Evolutionary conservation across 257 asterid species (phyloP), one percentile per base, ranked within the genome.

Genomic region (Salvia rosmarinus): DNA sequence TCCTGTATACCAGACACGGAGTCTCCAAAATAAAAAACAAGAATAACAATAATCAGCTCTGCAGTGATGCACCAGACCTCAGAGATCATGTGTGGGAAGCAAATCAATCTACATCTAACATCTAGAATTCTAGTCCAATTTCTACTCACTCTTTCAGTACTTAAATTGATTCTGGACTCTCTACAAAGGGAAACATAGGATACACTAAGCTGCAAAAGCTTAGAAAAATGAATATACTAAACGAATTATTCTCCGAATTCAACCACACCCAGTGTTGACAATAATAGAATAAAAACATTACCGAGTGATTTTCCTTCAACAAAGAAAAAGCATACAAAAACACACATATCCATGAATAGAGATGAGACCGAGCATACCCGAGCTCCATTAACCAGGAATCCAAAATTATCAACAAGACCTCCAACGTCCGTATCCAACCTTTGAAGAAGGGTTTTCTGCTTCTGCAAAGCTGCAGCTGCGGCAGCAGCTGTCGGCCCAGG

Each of bases 401-500:
- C 84, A 37, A 91, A 94, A 82, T 89, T 91, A 56, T 94, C 98
- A 3, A 94, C 94, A 37, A 94, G 89, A 82, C 80, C 82, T 42
- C 89, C 96, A 57, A 94, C 81, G 64, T 94, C 98, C 20, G 85
- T 67, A 55, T 94, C 98, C 78, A 90, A 87, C 73, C 95, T 89
- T 81, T 89, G 97, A 75, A 88, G 70, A 71, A 94, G 85, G 11
- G 81, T 66, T 76, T 87, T 94, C 85, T 94, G 96, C 75, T 89
- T 90, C 70, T 93, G 96, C 16, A 92, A 95, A 4, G 97, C 97
- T 2, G 94, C 89, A 4, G 92, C 87, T 0, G 94, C 94, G 0
- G 97, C 96, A 0, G 96, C 90, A 0, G 77, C 80, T 0, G 86
- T 82, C 23, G 86, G 78, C 57, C 96, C 98, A 51, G 89, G 85